Base-by-base conservation (phyloP, 1,284 basidiomycete species). In the Cutaneotrichosporon curvatum region DNA sequence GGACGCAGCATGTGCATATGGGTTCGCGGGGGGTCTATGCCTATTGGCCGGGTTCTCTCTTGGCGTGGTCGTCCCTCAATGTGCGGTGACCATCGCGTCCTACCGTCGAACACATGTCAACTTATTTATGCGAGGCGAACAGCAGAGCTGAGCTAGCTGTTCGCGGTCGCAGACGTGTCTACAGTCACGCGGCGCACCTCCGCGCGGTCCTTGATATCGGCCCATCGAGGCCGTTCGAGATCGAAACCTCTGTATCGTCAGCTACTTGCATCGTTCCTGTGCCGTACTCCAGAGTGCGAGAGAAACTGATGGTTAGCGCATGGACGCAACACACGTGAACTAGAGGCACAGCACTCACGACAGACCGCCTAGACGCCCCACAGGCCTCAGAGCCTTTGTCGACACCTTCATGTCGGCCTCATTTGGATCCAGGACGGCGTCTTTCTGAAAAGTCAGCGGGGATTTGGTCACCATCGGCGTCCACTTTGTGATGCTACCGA, bases 351-450 rank as follows among this genome's bases (percentile, higher is more conserved):
- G 14, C 7, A 14, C 78, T 63, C 82, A 86, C 41, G 74, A 74
- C 19, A 72, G 72, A 4, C 82, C 83, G 6, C 84, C 84, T 19
- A 87, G 67, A 28, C 84, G 75, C 3, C 79, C 77, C 15, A 87
- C 72, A 1, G 81, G 76, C 21, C 77, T 73, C 43, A 86, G 73
- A 65, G 80, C 81, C 55, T 71, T 67, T 9, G 50, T 51, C 23
- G 63, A 2, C 1, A 70, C 49, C 43, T 58, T 60, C 51, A 62
- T 53, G 12, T 36, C 34, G n/a, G 51, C 48, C 40, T 70, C 65
- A 10, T 66, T 68, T 4, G 79, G 75, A 61, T 86, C 81, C 33
- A 85, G 68, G 16, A 75, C 63, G 36, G 71, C 71, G 28, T 73
- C 67, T 16, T 79, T 78, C 56, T 79, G 74, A 47, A 20, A 33